phyloP scores from a whole-genome alignment of 2,329 filamentous ascomycete species.

The Aspergillus awamori region DNA sequence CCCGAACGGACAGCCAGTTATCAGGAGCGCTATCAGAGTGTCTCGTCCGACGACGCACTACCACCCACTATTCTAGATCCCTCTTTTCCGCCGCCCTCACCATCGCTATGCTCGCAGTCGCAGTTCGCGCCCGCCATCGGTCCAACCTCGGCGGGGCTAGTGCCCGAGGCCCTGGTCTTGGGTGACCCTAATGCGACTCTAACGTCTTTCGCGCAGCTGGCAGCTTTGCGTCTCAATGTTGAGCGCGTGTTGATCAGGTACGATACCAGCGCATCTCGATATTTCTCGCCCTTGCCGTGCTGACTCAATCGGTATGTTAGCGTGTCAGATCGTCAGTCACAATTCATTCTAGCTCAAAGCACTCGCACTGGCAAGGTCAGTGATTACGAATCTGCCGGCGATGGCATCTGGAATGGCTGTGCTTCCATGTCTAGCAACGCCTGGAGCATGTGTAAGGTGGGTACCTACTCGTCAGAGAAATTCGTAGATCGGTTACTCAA shows the following conservation, averaged over 20 bases:
- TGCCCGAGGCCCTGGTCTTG: constrained; percentile 31
- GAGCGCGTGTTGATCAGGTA: constrained; percentile 45
- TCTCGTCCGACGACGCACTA: constrained; percentile 11
- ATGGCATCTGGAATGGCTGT: constrained; percentile 37
- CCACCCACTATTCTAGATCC: constrained; percentile 18
- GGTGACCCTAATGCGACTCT: constrained; percentile 39
- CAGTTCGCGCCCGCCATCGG: constrained; percentile 16
- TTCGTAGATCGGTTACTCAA: neutral
- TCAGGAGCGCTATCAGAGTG: neutral
- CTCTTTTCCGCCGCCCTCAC: constrained; percentile 14
- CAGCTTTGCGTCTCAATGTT: constrained; percentile 38
- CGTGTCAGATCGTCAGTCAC: constrained; percentile 52
- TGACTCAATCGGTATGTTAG: constrained; percentile 18
- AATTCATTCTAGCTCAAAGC: constrained; percentile 57
- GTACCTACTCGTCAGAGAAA: constrained; percentile 14
- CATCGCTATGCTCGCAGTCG: constrained; percentile 16
- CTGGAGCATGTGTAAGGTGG: constrained; percentile 41
- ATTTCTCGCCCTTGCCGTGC: neutral
- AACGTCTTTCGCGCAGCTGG: constrained; percentile 41
- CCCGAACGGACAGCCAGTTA: constrained; percentile 25
- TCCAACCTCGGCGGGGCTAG: constrained; percentile 20
- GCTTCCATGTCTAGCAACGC: constrained; percentile 36
- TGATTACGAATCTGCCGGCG: constrained; percentile 34
- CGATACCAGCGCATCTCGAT: neutral
- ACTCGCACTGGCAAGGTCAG: constrained; percentile 44